phyloP scores from a whole-genome alignment of 768 basidiomycete species.

The Sistotremastrum niveocremeum region DNA sequence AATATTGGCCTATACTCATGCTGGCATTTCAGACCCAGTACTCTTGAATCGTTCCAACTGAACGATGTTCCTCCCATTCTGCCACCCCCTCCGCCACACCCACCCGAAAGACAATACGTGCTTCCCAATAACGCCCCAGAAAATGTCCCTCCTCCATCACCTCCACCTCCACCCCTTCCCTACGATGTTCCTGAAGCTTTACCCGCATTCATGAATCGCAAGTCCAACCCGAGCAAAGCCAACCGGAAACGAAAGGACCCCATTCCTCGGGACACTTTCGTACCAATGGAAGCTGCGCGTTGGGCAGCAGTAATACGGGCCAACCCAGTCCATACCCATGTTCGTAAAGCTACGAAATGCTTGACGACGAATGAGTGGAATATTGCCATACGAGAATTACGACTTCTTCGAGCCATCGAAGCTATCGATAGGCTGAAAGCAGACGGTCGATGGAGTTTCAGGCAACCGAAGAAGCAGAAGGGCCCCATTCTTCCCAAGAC shows the following conservation, averaged over 20 bases:
- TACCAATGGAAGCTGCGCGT: conserved; percentile 48
- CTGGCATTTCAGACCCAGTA: too few species aligned
- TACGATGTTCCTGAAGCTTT: conserved; percentile 19
- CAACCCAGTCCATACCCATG: conserved; percentile 63
- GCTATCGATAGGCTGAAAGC: conserved; percentile 75
- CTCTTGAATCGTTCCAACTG: too few species aligned
- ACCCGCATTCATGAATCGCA: conserved; percentile 41
- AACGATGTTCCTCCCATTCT: too few species aligned
- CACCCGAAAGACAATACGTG: too few species aligned
- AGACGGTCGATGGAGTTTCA: conserved; percentile 74
- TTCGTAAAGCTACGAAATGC: conserved; percentile 62
- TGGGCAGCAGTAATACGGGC: conserved; percentile 62
- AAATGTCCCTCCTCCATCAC: too few species aligned
- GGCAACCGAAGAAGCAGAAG: conserved; percentile 91
- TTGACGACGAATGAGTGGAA: conserved; percentile 72
- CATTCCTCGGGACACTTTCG: conserved; percentile 44
- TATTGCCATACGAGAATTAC: conserved; percentile 67
- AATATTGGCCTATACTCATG: too few species aligned
- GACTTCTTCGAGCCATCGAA: conserved; percentile 68
- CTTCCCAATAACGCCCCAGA: too few species aligned
- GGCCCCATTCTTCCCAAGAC: conserved; percentile 64
- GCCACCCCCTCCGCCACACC: too few species aligned
- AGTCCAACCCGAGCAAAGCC: conserved; percentile 29
- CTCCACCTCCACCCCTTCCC: background rate
- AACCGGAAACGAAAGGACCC: conserved; percentile 41